Evolutionary conservation across 2,329 filamentous ascomycete species (phyloP), one percentile per base, ranked within the genome.

Genomic region (Colletotrichum sp.): DNA sequence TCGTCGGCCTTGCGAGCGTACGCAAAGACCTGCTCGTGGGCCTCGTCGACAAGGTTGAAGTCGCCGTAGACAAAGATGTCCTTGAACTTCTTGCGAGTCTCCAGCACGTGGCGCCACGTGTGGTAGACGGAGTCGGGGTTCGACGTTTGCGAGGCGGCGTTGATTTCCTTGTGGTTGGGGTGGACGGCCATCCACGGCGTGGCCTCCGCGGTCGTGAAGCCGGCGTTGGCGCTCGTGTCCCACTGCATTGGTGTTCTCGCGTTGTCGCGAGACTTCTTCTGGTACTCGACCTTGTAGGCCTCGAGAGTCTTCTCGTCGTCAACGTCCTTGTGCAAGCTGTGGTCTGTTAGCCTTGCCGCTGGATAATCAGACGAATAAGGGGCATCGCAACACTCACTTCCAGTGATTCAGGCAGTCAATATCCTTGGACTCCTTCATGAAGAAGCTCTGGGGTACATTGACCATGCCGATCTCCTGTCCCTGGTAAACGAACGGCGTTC

Each of bases 211-310:
- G 85, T 85, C 1, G 92, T 92, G 84, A 95, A 96, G 13, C 94
- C 94, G 0, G 87, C 93, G 75, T 95, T 89, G 0, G 84, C 80
- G 2, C 83, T 85, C n/a, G 83, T 80, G 76, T 91, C 87, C 94
- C 94, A 96, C 80, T 95, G 93, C 83, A 96, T 92, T 0, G 94
- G 94, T 1, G 92, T 92, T 61, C 94, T 88, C 9, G 91, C 91
- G 81, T 96, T 94, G 82, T 96, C 94, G 26, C 94, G 84, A 9
- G 89, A 91, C 80, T 92, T 91, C 77, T 87, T 85, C 75, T 90
- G 89, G 79, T 92, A 86, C n/a, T 90, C 86, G 9, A 78, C 77
- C 75, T 76, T 86, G 78, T 82, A 82, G 24, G 82, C 80, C 10
- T 82, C 79, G 38, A 85, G 82, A 36, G 83, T 83, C 66, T 85